A percentile compares a stretch with the other conserved stretches of the same genome.
phyloP scores from a whole-genome alignment of 306 rosid species.

The Chamaecrista fasciculata region DNA sequence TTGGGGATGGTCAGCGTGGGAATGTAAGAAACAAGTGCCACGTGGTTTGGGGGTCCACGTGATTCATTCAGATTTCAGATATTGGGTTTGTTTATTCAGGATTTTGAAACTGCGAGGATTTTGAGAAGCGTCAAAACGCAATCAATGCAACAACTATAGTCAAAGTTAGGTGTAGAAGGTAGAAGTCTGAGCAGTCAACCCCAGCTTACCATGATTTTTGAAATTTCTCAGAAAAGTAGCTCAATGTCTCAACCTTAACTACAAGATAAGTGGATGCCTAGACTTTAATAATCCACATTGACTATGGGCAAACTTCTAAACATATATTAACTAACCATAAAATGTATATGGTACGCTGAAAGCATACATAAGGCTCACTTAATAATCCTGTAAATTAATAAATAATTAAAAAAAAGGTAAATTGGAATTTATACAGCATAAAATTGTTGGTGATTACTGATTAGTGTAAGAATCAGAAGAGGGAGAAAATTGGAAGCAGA shows the following conservation, averaged over 20 bases:
- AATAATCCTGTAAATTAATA: no score
- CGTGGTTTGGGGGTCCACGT: conserved; percentile 21
- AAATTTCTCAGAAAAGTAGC: conserved; percentile 7
- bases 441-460: no score
- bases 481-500: not conserved
- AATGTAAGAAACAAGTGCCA: conserved; percentile 14
- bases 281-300: no score
- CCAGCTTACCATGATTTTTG: conserved; percentile 30
- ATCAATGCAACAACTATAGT: conserved; percentile 1
- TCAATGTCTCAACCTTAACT: no score
- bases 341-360: not conserved
- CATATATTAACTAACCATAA: no score
- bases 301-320: no score
- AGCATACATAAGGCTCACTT: not conserved
- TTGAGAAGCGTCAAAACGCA: not conserved
- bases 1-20: no score
- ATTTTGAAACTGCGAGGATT: not conserved
- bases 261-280: no score
- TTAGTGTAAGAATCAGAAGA: not conserved
- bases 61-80: not conserved
- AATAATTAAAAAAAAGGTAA: no score
- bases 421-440: no score
- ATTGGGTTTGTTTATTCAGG: not conserved
- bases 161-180: conserved; percentile 43
- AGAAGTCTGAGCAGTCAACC: conserved; percentile 39